Conservation (phyloP, 371 early-diverging fungal species). For the Mortierella sp. region DNA sequence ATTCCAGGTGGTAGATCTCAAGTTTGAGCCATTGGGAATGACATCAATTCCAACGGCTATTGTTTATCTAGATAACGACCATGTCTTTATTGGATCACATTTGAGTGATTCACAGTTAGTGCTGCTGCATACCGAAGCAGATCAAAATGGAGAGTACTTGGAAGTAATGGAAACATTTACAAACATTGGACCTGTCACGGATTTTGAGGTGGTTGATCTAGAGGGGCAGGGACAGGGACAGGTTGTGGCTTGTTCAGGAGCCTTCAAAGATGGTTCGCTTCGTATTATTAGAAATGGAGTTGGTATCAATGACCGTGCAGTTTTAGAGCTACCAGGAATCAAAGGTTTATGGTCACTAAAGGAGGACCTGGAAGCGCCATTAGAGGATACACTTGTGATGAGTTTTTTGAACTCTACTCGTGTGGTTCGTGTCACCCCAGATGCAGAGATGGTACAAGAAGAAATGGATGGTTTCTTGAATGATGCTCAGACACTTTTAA, state of each 20-base stretch:
- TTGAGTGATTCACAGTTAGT: constrained; percentile 87
- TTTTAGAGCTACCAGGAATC: constrained; percentile 72
- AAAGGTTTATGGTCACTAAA: constrained; percentile 78
- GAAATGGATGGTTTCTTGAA: constrained; percentile 62
- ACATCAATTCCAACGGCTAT: constrained; percentile 75
- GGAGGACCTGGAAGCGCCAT: constrained; percentile 23
- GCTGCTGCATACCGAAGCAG: constrained; percentile 56
- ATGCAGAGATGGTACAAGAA: constrained; percentile 56
- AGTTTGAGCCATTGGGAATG: constrained; percentile 64
- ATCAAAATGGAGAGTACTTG: constrained; percentile 57
- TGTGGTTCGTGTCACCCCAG: constrained; percentile 47
- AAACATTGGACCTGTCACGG: constrained; percentile 89
- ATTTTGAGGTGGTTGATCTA: constrained; percentile 87
- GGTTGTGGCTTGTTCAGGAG: constrained; percentile 91
- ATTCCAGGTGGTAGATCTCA: constrained; percentile 53
- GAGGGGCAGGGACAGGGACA: constrained; percentile 84
- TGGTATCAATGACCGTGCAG: constrained; percentile 78
- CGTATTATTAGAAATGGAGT: constrained; percentile 90
- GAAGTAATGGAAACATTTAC: constrained; percentile 72
- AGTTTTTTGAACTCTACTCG: constrained; percentile 57
- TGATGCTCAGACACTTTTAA: constrained; percentile 64
- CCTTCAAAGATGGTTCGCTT: constrained; percentile 78
- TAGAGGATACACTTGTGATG: constrained; percentile 57
- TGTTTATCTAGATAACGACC: constrained; percentile 73
- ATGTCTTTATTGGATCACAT: constrained; percentile 85